These are phyloP conservation scores for Paramecium biaurelia DNA, from an alignment of 73 alveolate species.

Conservation along the genomic window DNA sequence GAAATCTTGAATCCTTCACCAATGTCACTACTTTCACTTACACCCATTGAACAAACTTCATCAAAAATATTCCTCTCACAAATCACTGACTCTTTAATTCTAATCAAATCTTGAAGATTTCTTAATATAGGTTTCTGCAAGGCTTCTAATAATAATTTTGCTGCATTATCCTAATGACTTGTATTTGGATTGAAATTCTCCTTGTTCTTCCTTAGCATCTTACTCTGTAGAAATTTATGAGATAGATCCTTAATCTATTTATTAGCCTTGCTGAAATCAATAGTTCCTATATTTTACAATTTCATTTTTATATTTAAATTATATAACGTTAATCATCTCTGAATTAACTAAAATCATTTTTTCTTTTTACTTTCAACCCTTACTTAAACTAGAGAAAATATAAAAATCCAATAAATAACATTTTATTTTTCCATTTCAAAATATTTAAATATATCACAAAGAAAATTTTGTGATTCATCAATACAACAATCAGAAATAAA, in stretches of 20 bases:
- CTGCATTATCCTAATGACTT: background rate
- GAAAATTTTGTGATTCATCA: background rate
- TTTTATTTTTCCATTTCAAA: background rate
- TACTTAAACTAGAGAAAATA: background rate
- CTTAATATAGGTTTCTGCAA: background rate
- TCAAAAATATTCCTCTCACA: background rate
- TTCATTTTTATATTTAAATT: background rate
- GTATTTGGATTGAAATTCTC: conserved; percentile 1
- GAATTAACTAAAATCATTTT: background rate
- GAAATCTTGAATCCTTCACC: conserved; percentile 33
- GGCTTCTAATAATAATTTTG: background rate
- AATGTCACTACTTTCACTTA: background rate
- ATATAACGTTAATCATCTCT: background rate
- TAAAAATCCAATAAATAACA: too few species aligned
- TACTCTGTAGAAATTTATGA: background rate
- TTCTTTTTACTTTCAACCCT: background rate
- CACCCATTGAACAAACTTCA: background rate
- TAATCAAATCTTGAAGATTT: background rate
- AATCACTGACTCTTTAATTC: background rate
- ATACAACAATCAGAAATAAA: too few species aligned
- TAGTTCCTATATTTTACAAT: background rate
- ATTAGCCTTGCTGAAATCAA: conserved; percentile 19
- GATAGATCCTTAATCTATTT: background rate
- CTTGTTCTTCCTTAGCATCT: background rate
- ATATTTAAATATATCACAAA: background rate